Evolutionary conservation across 2,329 filamentous ascomycete genomes (phyloP), one percentile per base, ranked within the genome.

Genomic region (Xylariaceae sp.): DNA sequence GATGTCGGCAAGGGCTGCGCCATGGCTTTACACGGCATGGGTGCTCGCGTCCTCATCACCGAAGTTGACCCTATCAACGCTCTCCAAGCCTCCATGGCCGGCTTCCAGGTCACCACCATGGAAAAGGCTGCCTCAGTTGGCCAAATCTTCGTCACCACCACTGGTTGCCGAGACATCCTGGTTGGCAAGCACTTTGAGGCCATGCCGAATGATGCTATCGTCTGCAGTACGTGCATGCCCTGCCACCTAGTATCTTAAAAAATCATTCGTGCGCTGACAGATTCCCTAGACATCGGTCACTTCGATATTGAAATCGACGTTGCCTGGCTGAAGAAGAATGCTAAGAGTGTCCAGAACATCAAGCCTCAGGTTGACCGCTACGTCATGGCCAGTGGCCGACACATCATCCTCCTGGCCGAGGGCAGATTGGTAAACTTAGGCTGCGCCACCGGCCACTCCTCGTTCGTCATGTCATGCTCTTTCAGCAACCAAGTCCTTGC

Each of bases 401-500:
- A 98, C 86, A 93, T 99, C 85, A 96, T 99, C 80, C 92, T 99
- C 72, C 88, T 99, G 65, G 95, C 95, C 64, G 95, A 98, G 84
- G 95, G 95, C 70, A 93, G 95, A 84, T 90, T 99, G 66, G 95
- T 99, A 82, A 99, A 99, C 89, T 85, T 99, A 70, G 95, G 95
- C 79, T 99, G 95, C 80, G 95, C 95, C 75, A 99, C 95, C 65
- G 95, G 95, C 69, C 95, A 99, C 89, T 96, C 93, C 68, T 98
- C 93, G 50, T 99, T 99, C 80, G 95, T 99, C 84, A 98, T 99
- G 95, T 97, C 93, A 71, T 99, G 95, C 89, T 98, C 93, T 65
- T 99, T 99, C 89, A 96, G 93, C 86, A 99, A 99, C 89, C 95
- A 99, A 86, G 95, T 98, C 71, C 91, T 99, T 77, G 95, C 95